These are phyloP conservation scores for Alisma plantagoaquatica DNA, from an alignment of 106 monocot species.

Conservation along the genomic window DNA sequence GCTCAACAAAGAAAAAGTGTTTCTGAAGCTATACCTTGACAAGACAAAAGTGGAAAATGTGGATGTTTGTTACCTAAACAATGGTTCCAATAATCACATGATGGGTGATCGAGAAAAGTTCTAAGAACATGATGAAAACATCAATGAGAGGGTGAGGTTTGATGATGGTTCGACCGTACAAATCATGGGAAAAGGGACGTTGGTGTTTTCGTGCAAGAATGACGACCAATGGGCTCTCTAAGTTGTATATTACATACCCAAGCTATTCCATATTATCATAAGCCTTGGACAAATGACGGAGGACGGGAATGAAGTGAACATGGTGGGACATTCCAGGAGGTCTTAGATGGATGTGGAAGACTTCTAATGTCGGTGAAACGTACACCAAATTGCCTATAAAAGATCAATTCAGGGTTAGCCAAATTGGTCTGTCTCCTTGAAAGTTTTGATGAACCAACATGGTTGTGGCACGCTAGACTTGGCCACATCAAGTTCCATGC, in stretches of 20 bases:
- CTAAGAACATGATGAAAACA: background rate
- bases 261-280: background rate
- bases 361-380: slow-evolving; percentile 1
- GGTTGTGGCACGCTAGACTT: slow-evolving; percentile 6
- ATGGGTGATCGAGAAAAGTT: slow-evolving; percentile 3
- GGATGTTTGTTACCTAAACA: background rate
- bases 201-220: slow-evolving; percentile 4
- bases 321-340: slow-evolving; percentile 1
- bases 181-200: slow-evolving; percentile 4
- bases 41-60: background rate
- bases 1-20: background rate
- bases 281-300: slow-evolving; percentile 3
- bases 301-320: background rate
- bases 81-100: background rate
- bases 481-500: slow-evolving; percentile 5
- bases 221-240: too few relatives aligned
- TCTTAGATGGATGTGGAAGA: background rate
- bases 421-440: background rate
- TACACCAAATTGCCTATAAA: background rate
- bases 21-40: background rate
- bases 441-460: background rate
- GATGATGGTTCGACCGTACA: background rate
- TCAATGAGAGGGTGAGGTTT: slow-evolving; percentile 5
- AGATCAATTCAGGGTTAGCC: background rate
- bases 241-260: background rate